Percentiles rank a stretch among this genome's conserved stretches.
phyloP scores from a whole-genome alignment of 2,329 filamentous ascomycete species.

The Cytospora schulzeri region DNA sequence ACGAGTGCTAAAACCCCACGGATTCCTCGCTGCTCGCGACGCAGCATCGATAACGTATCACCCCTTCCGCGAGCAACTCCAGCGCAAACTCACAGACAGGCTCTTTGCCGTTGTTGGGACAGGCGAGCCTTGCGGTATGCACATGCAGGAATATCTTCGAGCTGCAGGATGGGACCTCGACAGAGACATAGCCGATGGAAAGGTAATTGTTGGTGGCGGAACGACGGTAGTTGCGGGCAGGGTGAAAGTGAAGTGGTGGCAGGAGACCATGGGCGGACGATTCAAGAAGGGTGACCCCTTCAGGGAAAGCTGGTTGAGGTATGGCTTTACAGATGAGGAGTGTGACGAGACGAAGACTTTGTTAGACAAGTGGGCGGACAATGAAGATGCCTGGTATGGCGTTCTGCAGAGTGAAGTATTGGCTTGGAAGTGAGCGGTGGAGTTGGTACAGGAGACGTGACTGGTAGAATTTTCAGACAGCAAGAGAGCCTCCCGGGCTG shows the following conservation, averaged over 20 bases:
- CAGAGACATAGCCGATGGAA: slow-evolving; percentile 31
- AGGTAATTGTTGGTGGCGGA: slow-evolving; percentile 36
- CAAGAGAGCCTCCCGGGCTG: too few species aligned
- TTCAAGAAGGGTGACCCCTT: slow-evolving; percentile 29
- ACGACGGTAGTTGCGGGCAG: slow-evolving; percentile 34
- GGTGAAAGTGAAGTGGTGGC: slow-evolving; percentile 36
- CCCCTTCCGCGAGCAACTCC: slow-evolving; percentile 8
- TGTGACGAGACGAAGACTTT: slow-evolving; percentile 38
- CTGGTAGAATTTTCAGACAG: too few species aligned
- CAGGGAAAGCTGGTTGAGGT: slow-evolving; percentile 39
- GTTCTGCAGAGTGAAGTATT: slow-evolving; percentile 42
- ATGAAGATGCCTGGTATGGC: slow-evolving; percentile 43
- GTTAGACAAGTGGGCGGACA: slow-evolving; percentile 39
- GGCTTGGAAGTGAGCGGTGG: slow-evolving; percentile 40
- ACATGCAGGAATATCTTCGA: slow-evolving; percentile 13
- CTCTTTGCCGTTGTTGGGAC: neutral
- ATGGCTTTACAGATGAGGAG: slow-evolving; percentile 40
- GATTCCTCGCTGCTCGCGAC: slow-evolving; percentile 36
- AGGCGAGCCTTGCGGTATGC: neutral
- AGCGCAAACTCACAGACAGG: neutral
- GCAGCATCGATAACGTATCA: slow-evolving; percentile 28
- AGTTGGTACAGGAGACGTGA: too few species aligned
- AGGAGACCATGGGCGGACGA: slow-evolving; percentile 33
- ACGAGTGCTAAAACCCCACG: slow-evolving; percentile 35
- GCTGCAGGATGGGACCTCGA: slow-evolving; percentile 6